Evolutionary conservation across 345 rosid genomes (phyloP), one percentile per base, ranked within the genome.

Genomic region (Fremontodendron californicum): DNA sequence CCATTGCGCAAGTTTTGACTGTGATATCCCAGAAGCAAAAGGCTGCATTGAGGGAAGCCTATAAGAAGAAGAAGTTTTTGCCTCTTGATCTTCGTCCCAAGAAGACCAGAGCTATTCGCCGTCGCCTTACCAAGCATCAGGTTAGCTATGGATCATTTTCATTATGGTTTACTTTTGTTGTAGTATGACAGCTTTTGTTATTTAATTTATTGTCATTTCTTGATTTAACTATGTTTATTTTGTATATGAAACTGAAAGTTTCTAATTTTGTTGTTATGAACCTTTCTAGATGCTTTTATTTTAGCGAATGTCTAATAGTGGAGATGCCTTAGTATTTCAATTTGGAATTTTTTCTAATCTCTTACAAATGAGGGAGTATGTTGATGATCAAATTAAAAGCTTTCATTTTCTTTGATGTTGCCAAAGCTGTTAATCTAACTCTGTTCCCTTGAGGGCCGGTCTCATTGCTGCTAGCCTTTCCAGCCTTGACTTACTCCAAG

Each of bases 31-130:
- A 88, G 70, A 86, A 82, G 72, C 89, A 88, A 79, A 86, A 88
- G 84, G 79, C 87, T 19, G 84, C 79, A 0, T 45, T 87, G 49
- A 84, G 90, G 77, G 88, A 87, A 10, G 90, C 78, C 0, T 87
- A 85, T 48, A 81, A 82, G 82, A 87, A 77, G 18, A 88, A 85
- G 85, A 87, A n/a, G n/a, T n/a, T n/a, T n/a, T n/a, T n/a, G n/a
- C n/a, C n/a, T n/a, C n/a, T n/a, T n/a, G n/a, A 88, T 76, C 85
- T 88, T 23, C 89, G 90, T 23, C 90, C 89, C 29, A 88, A 88
- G 84, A 88, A 88, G 86, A 88, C 90, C 71, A 84, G 90, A 54
- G 89, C 90, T 12, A 88, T 88, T 35, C 87, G 90, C 37, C 82
- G 89, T 73, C 86, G 88, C 67, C 90, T 88, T 42, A 88, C 90